Evolutionary conservation across 2,329 filamentous ascomycete species (phyloP), one percentile per base, ranked within the genome.

Genomic region (Daldinia eschscholtzii): DNA sequence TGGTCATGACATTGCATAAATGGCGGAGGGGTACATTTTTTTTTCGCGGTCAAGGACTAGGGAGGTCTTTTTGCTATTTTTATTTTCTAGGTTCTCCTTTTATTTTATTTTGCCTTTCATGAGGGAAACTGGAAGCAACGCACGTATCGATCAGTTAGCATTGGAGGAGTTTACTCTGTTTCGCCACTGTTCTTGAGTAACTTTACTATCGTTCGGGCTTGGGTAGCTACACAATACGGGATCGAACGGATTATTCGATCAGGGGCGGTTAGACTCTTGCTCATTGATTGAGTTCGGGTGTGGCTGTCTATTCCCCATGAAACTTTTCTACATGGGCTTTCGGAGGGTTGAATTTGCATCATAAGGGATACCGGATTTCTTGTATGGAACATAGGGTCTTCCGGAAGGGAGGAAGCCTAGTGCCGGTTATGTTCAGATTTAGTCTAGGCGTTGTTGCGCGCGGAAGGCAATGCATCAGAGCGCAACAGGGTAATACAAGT

Each of bases 151-250:
- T 64, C 61, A 65, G 61, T 65, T 48, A 75, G 75, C 75, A 76
- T 76, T 69, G 73, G 70, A 68, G 75, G 75, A 76, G 75, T 76
- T 74, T 35, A 61, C 48, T 70, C 61, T 68, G 53, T 65, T 64
- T 71, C 62, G 46, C 23, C 55, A 50, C 61, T 63, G 57, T 46
- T 67, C 39, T 62, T 59, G 63, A 64, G 41, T 63, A 65, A 67
- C 61, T 57, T 61, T 42, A 52, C 59, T 58, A 39, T 65, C 42
- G 57, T 64, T 63, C 42, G 56, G 56, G 56, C 28, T 58, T 48
- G 55, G 63, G 33, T 64, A 56, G 63, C 48, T 67, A 67, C 60
- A 66, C 41, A 52, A 50, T 41, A 53, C 59, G 42, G 53, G 64
- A 58, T 68, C 56, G 59, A 65, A 65, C 35, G 66, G 68, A 65